A percentile compares a stretch with the other conserved stretches of the same genome.
phyloP scores from a whole-genome alignment of 2,329 filamentous ascomycete species.

The Venturia aucupariae region DNA sequence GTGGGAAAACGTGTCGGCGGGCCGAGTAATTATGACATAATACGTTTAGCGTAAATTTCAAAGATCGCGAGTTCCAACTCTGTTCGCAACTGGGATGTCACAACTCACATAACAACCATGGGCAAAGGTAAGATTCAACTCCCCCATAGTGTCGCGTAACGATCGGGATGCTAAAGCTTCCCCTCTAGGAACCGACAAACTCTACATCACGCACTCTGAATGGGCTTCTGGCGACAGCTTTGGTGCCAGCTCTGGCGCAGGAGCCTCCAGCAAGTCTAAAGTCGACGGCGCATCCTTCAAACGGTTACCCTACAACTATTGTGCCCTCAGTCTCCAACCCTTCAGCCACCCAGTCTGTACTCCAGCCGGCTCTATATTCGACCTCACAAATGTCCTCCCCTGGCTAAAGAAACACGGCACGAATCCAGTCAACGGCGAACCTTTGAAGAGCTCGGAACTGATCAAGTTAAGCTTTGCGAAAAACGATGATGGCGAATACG shows the following conservation, averaged over 20 bases:
- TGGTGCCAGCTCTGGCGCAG: constrained; percentile 67
- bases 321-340: constrained; percentile 88
- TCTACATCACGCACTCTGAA: constrained; percentile 85
- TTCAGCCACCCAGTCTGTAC: constrained; percentile 95
- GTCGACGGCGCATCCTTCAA: constrained; percentile 61
- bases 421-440: constrained; percentile 77
- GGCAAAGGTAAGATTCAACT: background rate
- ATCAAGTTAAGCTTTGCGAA: constrained; percentile 87
- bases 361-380: constrained; percentile 77
- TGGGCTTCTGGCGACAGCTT: constrained; percentile 90
- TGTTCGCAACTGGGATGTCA: background rate
- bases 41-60: background rate
- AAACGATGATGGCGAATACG: constrained; percentile 83
- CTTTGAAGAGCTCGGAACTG: constrained; percentile 70
- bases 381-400: constrained; percentile 84
- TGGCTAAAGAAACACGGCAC: constrained; percentile 93
- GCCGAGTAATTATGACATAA: background rate
- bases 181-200: constrained; percentile 29
- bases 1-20: background rate
- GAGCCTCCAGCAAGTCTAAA: constrained; percentile 44
- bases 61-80: background rate
- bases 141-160: background rate
- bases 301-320: constrained; percentile 94
- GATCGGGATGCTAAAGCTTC: background rate
- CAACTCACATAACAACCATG: background rate